Evolutionary conservation across 2,329 filamentous ascomycete genomes (phyloP), one percentile per base, ranked within the genome.

Genomic region (Claviceps pazoutovae): DNA sequence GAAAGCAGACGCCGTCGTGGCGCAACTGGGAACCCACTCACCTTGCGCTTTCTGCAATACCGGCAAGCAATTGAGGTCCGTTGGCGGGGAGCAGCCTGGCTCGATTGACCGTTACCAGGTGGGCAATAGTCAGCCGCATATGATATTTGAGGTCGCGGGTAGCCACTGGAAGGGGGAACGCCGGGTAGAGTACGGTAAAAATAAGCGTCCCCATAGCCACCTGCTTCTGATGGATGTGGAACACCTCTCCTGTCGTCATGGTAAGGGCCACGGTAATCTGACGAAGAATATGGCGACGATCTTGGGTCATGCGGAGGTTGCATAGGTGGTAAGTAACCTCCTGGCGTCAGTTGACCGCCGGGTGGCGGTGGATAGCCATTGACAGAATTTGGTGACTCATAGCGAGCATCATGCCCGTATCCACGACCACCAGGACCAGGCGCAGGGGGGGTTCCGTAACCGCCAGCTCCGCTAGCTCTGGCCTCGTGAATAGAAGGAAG

Each of bases 21-120:
- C 48, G 57, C 54, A 43, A 36, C 17, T 46, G 21, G 37, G 21
- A 2, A 34, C 23, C 38, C 8, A 56, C 61, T 46, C 59, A 80
- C 78, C 73, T 81, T 81, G 61, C 78, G 69, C 62, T 79, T 78
- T n/a, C 77, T 66, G 60, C 78, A 81, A 56, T 81, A 81, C 51
- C 74, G 71, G 60, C 78, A 81, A 4, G 77, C 77, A 56, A 80
- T 80, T 0, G 76, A 79, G 1, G 77, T 80, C 34, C 78, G 68
- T 61, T 80, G 77, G 21, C 77, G 68, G 1, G 78, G 78, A 3
- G 78, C 77, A 19, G 75, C 72, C 59, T 77, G 75, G 11, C 69
- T 66, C 62, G 73, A 49, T 30, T 39, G 66, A 17, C 67, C 63
- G 19, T 59, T 65, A 41, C 65, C 68, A 17, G 62, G 56, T 43